Evolutionary conservation across 2,329 filamentous ascomycete genomes (phyloP), one percentile per base, ranked within the genome.

Genomic region (Diaporthe eres): DNA sequence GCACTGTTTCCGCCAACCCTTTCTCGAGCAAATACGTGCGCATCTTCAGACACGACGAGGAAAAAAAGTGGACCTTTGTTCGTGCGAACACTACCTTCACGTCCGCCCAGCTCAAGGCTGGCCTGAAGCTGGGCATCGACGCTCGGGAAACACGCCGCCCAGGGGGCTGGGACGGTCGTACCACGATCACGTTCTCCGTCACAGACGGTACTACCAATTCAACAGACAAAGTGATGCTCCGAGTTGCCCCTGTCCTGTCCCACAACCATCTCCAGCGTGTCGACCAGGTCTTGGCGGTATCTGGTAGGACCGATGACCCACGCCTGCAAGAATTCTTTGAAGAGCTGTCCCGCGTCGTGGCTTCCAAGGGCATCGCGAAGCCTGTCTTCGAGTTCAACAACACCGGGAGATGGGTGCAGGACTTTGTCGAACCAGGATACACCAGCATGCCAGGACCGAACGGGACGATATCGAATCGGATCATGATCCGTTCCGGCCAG

Each of bases 381-480:
- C 53, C 53, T 19, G 25, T 31, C 25, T 57, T 28, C 17, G 25
- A 3, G 53, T 57, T 57, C 28, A 17, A 57, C 12, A 3, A 53
- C 10, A 53, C 13, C 1, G 53, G 31, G 4, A 55, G 4, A 31
- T 57, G 53, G 25, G 13, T 2, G 13, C 25, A 57, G 13, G 53
- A 57, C 13, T 57, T 31, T 57, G 25, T 57, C 13, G 53, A 57
- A 19, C 25, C 53, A 6, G 53, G 53, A 17, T 57, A 57, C 17
- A 57, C 53, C 25, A 57, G 53, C 25, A 57, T 57, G 53, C 53
- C 53, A 57, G 53, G 53, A 28, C 53, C 53, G 53, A 57, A 57
- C 12, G 53, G 53, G 13, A 2, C 53, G 6, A 31, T 57, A 57
- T 28, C 53, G 25, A 57, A 31, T 25, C 25, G 53, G 6, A 57